Evolutionary conservation across 306 rosid genomes (phyloP), one percentile per base, ranked within the genome.

Genomic region (Amphicarpaea edgeworthii): DNA sequence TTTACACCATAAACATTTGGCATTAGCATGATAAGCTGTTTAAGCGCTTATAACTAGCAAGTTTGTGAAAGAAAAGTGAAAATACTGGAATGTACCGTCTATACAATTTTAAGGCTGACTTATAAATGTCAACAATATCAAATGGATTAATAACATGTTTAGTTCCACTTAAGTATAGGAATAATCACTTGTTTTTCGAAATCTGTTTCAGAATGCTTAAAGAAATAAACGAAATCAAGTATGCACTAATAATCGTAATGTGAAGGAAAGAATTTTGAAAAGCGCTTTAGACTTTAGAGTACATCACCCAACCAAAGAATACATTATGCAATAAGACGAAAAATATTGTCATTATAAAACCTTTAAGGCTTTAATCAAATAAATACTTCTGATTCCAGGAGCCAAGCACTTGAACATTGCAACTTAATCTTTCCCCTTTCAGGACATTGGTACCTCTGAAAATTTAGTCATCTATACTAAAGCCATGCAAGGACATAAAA

Each of bases 401-500:
- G 37, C 65, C 76, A 75, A 30, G 49, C 76, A 77, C 50, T 46
- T 55, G 38, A 30, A 6, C 32, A 26, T 50, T 67, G 69, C 51
- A 69, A 68, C 72, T 65, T 61, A 78, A 14, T 45, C 15, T 2
- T 76, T n/a, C n/a, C n/a, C 68, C 75, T 65, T 65, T 23, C 26
- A 62, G 81, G 47, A 73, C 73, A 37, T 38, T 5, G 17, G 47
- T 15, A 76, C 66, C 58, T 55, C 60, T 50, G 73, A 41, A 50
- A 65, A 42, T 19, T 45, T 32, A 81, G 40, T 43, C 70, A 81
- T 47, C 79, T 63, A 81, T 62, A 54, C 17, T 14, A 54, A 77
- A 62, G 64, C 49, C 61, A 66, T 60, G 76, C 72, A 66, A 72
- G 38, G 73, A 68, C 77, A 71, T 45, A 51, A 49, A 84, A 67